Base-by-base conservation (phyloP, 257 asterid species). In the Solanum ossicruentum region DNA sequence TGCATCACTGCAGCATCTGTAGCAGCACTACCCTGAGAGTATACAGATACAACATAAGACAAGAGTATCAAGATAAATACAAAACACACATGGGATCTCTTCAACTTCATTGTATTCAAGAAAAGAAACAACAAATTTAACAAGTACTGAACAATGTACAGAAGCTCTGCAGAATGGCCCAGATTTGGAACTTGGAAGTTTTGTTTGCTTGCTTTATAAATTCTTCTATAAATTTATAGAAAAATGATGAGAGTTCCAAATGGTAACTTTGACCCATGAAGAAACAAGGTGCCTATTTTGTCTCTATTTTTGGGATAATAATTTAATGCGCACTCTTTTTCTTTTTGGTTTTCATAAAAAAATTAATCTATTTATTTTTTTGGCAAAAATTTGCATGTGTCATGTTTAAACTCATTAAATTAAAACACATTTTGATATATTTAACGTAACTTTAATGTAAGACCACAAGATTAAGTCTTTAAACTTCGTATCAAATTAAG, bases 1-100 rank as follows among this genome's bases (percentile, higher is more conserved):
- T 47, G 84, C 90, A 90, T 84, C 11, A 90, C 92, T 20, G 80
- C 79, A n/a, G 90, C 90, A 65, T 90, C 92, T 6, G 41, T 28
- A 8, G 83, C 60, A 84, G 51, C 70, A 83, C 85, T 82, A 6
- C 83, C 28, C 78, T 86, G 88, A 60, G 84, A 83, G 41, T 57
- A 75, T 4, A 83, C 66, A 39, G 81, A 60, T 6, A 21, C 70
- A 28, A 83, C 45, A 39, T 66, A 49, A 26, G 72, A 23, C 1
- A 43, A 61, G 51, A 73, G 43, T n/a, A 23, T 5, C 47, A 90
- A 18, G 18, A 21, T 56, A 55, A 82, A 51, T 16, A 83, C 15
- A 67, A 54, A 8, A 79, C 85, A 73, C 83, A 63, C 20, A 61
- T 26, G 83, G 57, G 81, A 58, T 85, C 55, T 84, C 61, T 83